Conservation (phyloP, 306 rosid genomes). For the Prunus fruticosa region DNA sequence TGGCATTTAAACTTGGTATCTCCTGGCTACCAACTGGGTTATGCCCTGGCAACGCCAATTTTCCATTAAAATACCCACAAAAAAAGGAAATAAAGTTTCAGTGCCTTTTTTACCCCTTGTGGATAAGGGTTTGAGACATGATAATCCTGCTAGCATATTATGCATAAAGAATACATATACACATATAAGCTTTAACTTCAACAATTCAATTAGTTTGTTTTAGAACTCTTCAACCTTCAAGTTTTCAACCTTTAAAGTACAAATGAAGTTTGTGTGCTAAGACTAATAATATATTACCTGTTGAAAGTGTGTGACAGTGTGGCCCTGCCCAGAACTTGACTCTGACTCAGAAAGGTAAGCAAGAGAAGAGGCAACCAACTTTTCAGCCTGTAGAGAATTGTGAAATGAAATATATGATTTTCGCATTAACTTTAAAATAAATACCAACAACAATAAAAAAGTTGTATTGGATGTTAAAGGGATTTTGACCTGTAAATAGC, state of each 20-base stretch:
- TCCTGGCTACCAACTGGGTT: not conserved
- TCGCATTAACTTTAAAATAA: slow-evolving; percentile 13
- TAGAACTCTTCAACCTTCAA: not conserved
- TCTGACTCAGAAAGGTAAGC: slow-evolving; percentile 50
- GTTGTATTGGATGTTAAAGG: slow-evolving; percentile 3
- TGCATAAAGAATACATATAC: not conserved
- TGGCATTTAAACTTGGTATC: slow-evolving; percentile 3
- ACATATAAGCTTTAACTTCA: not conserved
- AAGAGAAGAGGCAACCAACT: slow-evolving; percentile 66
- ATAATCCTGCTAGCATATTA: too few relatives aligned
- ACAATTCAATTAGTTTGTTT: too few relatives aligned
- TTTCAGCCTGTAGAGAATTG: slow-evolving; percentile 56
- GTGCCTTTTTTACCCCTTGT: too few relatives aligned
- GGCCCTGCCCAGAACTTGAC: slow-evolving; percentile 28
- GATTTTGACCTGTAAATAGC: slow-evolving; percentile 60
- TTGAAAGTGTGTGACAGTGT: slow-evolving; percentile 39
- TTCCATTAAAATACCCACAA: not conserved
- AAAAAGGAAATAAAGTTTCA: not conserved
- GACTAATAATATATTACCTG: slow-evolving; percentile 50
- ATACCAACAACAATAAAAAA: slow-evolving; percentile 16
- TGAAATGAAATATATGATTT: slow-evolving; percentile 4
- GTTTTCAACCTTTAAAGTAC: not conserved
- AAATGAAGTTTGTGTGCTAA: not conserved
- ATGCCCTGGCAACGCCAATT: not conserved
- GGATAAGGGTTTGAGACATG: too few relatives aligned